phyloP scores from a whole-genome alignment of 1,139 yeast species.

The Kodamaea sp. region DNA sequence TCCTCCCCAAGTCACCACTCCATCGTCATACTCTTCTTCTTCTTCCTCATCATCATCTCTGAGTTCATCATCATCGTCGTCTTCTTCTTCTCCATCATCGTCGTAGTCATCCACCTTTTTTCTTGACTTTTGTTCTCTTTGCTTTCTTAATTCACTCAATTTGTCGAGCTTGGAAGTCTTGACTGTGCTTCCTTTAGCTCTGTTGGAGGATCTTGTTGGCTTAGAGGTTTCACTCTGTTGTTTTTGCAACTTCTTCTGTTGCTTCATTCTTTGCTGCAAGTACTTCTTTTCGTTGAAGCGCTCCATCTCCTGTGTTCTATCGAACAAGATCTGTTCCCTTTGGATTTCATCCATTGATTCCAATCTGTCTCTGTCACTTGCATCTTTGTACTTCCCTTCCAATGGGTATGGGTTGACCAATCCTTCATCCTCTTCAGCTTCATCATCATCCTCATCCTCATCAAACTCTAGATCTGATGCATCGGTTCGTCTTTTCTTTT shows the following conservation, averaged over 20 bases:
- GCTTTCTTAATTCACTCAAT: slow-evolving; percentile 80
- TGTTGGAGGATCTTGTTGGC: slow-evolving; percentile 26
- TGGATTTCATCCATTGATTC: slow-evolving; percentile 85
- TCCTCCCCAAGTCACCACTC: slow-evolving; percentile 55
- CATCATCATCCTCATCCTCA: slow-evolving; percentile 40
- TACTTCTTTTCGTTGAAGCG: slow-evolving; percentile 78
- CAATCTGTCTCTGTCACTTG: slow-evolving; percentile 65
- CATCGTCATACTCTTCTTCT: slow-evolving; percentile 33
- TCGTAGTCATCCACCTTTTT: slow-evolving; percentile 28
- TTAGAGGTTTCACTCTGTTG: slow-evolving; percentile 40
- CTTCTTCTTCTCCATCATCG: slow-evolving; percentile 39
- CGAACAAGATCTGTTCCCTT: slow-evolving; percentile 87
- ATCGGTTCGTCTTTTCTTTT: slow-evolving; percentile 15
- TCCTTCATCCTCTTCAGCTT: slow-evolving; percentile 34
- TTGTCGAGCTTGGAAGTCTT: slow-evolving; percentile 48
- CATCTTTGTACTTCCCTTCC: slow-evolving; percentile 89
- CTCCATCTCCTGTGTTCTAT: slow-evolving; percentile 90
- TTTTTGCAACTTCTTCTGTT: slow-evolving; percentile 32
- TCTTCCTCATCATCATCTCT: slow-evolving; percentile 46
- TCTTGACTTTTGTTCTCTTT: slow-evolving; percentile 65
- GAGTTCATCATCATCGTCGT: slow-evolving; percentile 41
- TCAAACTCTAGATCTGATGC: slow-evolving; percentile 17
- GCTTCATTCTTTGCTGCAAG: slow-evolving; percentile 76
- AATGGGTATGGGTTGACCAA: slow-evolving; percentile 82
- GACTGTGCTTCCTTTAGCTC: slow-evolving; percentile 23